These are phyloP conservation scores for Hippophae rhamnoides DNA, from an alignment of 306 rosid genomes.

Conservation along the genomic window DNA sequence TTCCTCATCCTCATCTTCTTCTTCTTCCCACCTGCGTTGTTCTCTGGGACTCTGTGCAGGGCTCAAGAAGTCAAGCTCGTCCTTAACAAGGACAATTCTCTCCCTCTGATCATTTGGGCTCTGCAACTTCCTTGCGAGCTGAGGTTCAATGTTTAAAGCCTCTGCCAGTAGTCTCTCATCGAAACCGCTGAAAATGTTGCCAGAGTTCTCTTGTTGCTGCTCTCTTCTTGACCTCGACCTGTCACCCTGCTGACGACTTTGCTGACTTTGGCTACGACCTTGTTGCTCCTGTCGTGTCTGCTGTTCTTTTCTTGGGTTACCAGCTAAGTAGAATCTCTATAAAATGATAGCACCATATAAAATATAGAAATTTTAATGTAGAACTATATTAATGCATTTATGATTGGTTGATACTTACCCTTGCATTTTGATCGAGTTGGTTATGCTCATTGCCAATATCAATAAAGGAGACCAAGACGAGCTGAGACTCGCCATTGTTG, in stretches of 20 bases:
- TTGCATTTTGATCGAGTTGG: slow-evolving; percentile 54
- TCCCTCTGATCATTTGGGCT: slow-evolving; percentile 21
- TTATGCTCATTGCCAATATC: slow-evolving; percentile 30
- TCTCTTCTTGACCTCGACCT: no score
- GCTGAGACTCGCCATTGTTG: slow-evolving; percentile 22
- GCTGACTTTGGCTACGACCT: background rate
- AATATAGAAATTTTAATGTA: background rate
- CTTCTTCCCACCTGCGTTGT: background rate
- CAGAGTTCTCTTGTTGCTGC: background rate
- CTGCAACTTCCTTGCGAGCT: slow-evolving; percentile 24
- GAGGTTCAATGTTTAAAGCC: slow-evolving; percentile 18
- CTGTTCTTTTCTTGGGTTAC: slow-evolving; percentile 38
- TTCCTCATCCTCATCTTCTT: background rate
- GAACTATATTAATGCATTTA: background rate
- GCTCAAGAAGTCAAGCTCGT: slow-evolving; percentile 20
- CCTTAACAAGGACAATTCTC: slow-evolving; percentile 34
- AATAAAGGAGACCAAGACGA: slow-evolving; percentile 32
- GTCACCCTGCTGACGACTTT: background rate
- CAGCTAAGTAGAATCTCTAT: slow-evolving; percentile 55
- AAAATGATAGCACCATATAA: no score
- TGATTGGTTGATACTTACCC: slow-evolving; percentile 21
- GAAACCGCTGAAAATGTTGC: slow-evolving; percentile 45
- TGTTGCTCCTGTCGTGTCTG: background rate
- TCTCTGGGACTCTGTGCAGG: slow-evolving; percentile 21
- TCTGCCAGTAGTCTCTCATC: slow-evolving; percentile 22